Evolutionary conservation across 768 basidiomycete species (phyloP).

Genomic region (Mycena rebaudengoi): DNA sequence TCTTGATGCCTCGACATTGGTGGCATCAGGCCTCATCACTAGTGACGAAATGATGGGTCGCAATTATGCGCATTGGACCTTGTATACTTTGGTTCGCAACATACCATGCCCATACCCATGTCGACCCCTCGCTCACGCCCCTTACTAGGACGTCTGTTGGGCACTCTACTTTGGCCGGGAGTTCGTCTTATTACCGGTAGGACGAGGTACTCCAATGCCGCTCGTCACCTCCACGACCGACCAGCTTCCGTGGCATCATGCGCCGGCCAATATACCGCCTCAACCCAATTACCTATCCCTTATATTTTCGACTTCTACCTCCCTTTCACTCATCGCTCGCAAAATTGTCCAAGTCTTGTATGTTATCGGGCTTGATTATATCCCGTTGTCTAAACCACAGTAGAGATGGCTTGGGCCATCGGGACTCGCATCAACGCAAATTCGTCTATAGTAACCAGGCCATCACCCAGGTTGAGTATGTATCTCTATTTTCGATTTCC

Average conservation of each 20-base stretch:
- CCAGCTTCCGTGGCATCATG: constrained; percentile 39
- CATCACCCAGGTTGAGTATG: constrained; percentile 31
- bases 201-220: constrained; percentile 38
- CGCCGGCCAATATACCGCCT: constrained; percentile 35
- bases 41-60: constrained; percentile 46
- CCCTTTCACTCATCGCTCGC: constrained; percentile 40
- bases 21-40: constrained; percentile 46
- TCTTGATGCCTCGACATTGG: constrained; percentile 48
- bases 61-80: constrained; percentile 51
- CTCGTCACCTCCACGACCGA: constrained; percentile 45
- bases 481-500: neutral
- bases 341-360: constrained; percentile 45
- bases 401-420: constrained; percentile 12
- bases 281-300: constrained; percentile 32
- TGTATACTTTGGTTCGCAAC: constrained; percentile 37
- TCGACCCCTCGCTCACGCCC: no score
- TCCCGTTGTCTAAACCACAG: neutral
- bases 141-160: constrained; percentile 50
- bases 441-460: constrained; percentile 9
- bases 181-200: constrained; percentile 38
- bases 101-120: neutral
- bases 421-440: neutral
- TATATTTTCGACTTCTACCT: constrained; percentile 41
- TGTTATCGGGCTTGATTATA: constrained; percentile 17
- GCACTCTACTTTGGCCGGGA: constrained; percentile 54